Evolutionary conservation across 805 yeast genomes (phyloP).

Genomic region (Groenewaldozyma salmanticensis): DNA sequence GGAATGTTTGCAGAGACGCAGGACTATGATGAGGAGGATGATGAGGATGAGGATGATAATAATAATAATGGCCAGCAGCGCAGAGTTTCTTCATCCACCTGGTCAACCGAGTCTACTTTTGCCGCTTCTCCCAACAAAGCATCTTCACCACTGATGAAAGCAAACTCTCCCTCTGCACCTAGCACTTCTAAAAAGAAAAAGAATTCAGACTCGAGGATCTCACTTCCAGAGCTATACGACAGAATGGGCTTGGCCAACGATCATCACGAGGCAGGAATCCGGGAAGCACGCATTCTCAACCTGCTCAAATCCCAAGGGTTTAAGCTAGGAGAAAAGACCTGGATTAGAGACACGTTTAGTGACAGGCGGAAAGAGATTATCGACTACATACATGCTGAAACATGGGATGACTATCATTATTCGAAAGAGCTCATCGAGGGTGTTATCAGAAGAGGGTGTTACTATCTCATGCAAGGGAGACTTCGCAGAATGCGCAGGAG

Average conservation of each 20-base stretch:
- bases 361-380: conserved; percentile 41
- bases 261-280: conserved; percentile 28
- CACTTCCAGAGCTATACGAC: conserved; percentile 28
- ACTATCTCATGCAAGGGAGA: conserved; percentile 70
- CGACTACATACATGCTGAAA: conserved; percentile 38
- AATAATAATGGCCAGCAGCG: too few species aligned
- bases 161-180: too few species aligned
- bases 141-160: too few species aligned
- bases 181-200: background rate
- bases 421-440: conserved; percentile 50
- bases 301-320: conserved; percentile 47
- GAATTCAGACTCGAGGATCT: conserved; percentile 27
- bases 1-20: too few species aligned
- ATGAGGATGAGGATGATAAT: too few species aligned
- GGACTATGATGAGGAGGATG: too few species aligned
- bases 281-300: conserved; percentile 30
- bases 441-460: conserved; percentile 71
- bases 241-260: conserved; percentile 31
- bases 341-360: conserved; percentile 71
- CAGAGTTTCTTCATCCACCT: too few species aligned
- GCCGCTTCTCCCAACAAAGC: too few species aligned
- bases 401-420: conserved; percentile 43
- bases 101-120: too few species aligned
- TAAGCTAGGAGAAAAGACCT: conserved; percentile 66
- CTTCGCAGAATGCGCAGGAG: conserved; percentile 54